These are phyloP conservation scores for Hypoxylon sp. DNA, from an alignment of 2,329 filamentous ascomycete genomes.

Conservation along the genomic window DNA sequence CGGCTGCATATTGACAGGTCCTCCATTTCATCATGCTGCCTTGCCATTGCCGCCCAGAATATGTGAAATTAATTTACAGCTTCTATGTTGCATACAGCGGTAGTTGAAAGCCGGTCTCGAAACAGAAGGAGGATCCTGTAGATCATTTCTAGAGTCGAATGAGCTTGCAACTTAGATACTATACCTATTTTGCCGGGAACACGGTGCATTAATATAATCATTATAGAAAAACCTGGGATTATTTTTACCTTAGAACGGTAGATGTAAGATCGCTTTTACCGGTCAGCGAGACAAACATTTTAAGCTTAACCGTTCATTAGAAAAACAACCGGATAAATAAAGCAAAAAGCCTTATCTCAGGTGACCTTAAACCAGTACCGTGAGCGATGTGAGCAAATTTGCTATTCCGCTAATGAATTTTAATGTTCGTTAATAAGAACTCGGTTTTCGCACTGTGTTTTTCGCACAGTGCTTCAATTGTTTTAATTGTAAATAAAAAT, in stretches of 20 bases:
- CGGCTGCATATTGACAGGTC: background rate
- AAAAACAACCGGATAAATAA: too few relatives aligned
- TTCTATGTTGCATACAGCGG: constrained; percentile 14
- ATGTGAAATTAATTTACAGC: constrained; percentile 14
- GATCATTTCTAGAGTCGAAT: constrained; percentile 31
- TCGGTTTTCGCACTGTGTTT: too few relatives aligned
- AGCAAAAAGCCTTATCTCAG: too few relatives aligned
- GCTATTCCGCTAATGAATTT: too few relatives aligned
- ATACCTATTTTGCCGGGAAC: constrained; percentile 40
- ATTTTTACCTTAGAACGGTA: constrained; percentile 26
- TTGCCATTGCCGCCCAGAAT: constrained; percentile 11
- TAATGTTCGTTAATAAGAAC: too few relatives aligned
- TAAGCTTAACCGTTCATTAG: too few relatives aligned
- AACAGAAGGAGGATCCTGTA: constrained; percentile 6
- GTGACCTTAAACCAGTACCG: too few relatives aligned
- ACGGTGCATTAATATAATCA: constrained; percentile 31
- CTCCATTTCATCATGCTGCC: constrained; percentile 5
- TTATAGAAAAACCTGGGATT: constrained; percentile 23
- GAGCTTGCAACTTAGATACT: constrained; percentile 25
- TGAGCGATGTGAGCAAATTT: too few relatives aligned
- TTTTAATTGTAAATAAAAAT: too few relatives aligned
- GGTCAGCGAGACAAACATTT: too few relatives aligned
- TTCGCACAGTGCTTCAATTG: too few relatives aligned
- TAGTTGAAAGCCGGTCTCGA: constrained; percentile 15
- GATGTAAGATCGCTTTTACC: too few relatives aligned